phyloP scores from a whole-genome alignment of 2,329 filamentous ascomycete genomes.

The Aspergillus sp. region DNA sequence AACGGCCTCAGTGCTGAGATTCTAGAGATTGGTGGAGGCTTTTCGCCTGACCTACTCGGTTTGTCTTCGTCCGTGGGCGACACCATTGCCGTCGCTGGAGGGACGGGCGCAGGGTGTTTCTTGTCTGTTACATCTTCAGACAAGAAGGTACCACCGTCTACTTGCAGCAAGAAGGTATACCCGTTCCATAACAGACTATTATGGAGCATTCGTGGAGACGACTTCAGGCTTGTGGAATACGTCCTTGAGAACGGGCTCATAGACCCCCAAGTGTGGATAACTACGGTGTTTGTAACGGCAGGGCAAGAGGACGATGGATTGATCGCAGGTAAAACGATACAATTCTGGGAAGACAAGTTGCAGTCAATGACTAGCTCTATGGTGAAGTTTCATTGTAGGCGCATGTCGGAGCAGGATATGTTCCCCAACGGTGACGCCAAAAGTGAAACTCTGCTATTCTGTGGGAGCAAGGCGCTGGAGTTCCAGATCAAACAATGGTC shows the following conservation, averaged over 20 bases:
- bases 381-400: background rate
- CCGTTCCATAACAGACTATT: background rate
- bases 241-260: background rate
- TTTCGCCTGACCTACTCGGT: background rate
- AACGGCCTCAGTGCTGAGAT: background rate
- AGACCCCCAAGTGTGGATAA: background rate
- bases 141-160: background rate
- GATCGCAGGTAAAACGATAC: background rate
- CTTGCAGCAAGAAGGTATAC: background rate
- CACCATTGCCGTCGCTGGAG: background rate
- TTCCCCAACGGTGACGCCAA: background rate
- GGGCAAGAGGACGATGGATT: background rate
- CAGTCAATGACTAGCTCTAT: background rate
- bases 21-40: background rate
- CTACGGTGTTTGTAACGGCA: background rate
- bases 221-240: background rate
- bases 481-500: background rate
- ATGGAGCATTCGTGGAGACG: background rate
- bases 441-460: background rate
- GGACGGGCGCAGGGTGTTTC: background rate
- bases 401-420: background rate
- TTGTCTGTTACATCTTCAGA: background rate
- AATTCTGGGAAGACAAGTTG: background rate
- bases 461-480: background rate
- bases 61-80: background rate